Base-by-base conservation (phyloP, 345 rosid species). In the Lepidium africanum region DNA sequence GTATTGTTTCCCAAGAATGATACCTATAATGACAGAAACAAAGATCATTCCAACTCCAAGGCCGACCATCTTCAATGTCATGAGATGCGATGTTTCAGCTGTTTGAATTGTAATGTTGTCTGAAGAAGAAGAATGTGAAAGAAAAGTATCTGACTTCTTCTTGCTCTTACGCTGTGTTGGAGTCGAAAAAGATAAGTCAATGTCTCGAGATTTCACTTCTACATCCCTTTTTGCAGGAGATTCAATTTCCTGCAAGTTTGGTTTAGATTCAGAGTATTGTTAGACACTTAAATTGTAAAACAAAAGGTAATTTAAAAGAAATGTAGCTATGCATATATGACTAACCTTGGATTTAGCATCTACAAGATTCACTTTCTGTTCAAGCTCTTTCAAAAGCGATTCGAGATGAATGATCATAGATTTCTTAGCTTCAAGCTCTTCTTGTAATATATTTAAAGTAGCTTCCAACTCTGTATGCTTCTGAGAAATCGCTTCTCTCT, bases 171-270 rank as follows among this genome's bases (percentile, higher is more conserved):
- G 72, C 71, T 85, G 85, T 9, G 74, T 41, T 9, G 88, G 85
- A 65, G 86, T 67, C 0, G 92, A 50, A 51, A 79, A 10, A 2
- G 75, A 35, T 23, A 69, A 71, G 59, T 85, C 91, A 10, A 78
- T 72, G 51, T 88, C 99, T 78, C 92, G 75, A 40, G 97, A 81
- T 76, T 83, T 90, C 30, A 85, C 85, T 79, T 84, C 91, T 40
- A 59, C 49, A 43, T 77, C 79, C 4, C 65, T 81, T 63, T 78
- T 79, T 7, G 57, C 80, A 0, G 43, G 56, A 16, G 68, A 65
- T 32, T 73, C 80, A 21, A 54, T 59, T 55, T 54, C 76, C 86
- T 74, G 81, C 76, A 76, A 13, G 59, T 58, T 64, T 5, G 52
- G 30, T 42, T 47, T 41, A 55, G 19, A 17, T 59, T 41, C 52